Base-by-base conservation (phyloP, 805 yeast species). In the Ogataea salicorniae region DNA sequence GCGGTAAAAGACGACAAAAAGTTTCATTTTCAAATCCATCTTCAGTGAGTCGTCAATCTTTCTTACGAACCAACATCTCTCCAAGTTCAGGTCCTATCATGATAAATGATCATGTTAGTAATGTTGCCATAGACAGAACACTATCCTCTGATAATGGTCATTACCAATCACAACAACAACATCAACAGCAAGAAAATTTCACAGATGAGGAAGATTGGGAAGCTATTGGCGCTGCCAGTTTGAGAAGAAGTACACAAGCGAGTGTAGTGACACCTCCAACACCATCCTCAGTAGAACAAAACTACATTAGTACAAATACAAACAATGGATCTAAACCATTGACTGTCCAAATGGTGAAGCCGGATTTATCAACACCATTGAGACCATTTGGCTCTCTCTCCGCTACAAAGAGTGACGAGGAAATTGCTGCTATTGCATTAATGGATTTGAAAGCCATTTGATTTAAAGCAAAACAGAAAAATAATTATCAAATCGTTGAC, bases 191-290 rank as follows among this genome's bases (percentile, higher is more conserved):
- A 45, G 76, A 82, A 39, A 95, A 88, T 59, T 57, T 49, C 45
- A 92, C 99, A 0, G 99, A 92, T 65, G 98, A 92, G 61, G 99
- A 92, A 66, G 98, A 92, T 66, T 92, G 99, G 99, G 86, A 83
- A 52, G 70, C 89, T 0, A 84, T 91, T 46, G 97, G 97, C 1
- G 90, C 97, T 0, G 83, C 78, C 36, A 71, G 79, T 39, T 69
- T 89, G 31, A 53, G 63, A 37, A 61, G 55, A 39, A 53, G 29
- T n/a, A 55, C 55, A 39, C 55, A 53, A 17, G 53, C 61, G 7
- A 52, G 54, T 16, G 46, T 53, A 16, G 46, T 52, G 15, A 51
- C 57, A 1, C 58, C 65, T 2, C 56, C 61, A 13, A 48, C 56
- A 1, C 56, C 58, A 17, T 37, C 39, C 9, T 43, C 48, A n/a